Evolutionary conservation across 805 yeast species (phyloP), one percentile per base, ranked within the genome.

Genomic region (Pichia paraexigua): DNA sequence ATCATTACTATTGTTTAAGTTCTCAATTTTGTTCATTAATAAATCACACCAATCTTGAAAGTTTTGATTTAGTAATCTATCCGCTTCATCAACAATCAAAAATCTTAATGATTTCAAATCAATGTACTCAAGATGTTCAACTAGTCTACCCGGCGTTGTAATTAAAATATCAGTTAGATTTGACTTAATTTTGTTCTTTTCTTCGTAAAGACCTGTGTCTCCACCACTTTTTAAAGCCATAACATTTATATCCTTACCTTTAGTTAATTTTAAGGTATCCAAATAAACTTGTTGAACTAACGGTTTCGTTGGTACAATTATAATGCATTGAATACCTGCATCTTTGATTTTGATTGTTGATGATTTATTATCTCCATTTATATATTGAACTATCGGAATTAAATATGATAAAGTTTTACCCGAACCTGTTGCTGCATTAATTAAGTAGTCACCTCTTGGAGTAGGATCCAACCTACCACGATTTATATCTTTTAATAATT

Each of bases 381-480:
- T 71, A 2, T 80, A 70, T 54, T 91, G 90, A 2, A 94, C 74
- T 9, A 94, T 76, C 1, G 99, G 98, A 2, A 92, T 75, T 47
- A 82, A 75, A 62, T 92, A 92, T 2, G 97, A 95, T 50, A 94
- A 71, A 0, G 99, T 92, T 64, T 92, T 92, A 61, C 99, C 99
- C 0, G 96, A 86, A 43, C 99, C 99, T 0, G 99, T 92, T 12
- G 95, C 80, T 2, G 99, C 96, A 67, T 92, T 91, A 7, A 92
- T 96, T 44, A 92, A 71, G 20, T 90, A 66, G 67, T 94, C 96
- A 24, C 92, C 92, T 51, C 73, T 71, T 42, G 78, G 72, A 49
- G 74, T 80, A 1, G 87, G 84, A 42, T 72, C 67, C 25, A 71
- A 53, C 50, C 60, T 68, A 52, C 64, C 70, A 12, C 65, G 63